Evolutionary conservation across 1,284 basidiomycete species (phyloP), one percentile per base, ranked within the genome.

Genomic region (Tremellales sp.): DNA sequence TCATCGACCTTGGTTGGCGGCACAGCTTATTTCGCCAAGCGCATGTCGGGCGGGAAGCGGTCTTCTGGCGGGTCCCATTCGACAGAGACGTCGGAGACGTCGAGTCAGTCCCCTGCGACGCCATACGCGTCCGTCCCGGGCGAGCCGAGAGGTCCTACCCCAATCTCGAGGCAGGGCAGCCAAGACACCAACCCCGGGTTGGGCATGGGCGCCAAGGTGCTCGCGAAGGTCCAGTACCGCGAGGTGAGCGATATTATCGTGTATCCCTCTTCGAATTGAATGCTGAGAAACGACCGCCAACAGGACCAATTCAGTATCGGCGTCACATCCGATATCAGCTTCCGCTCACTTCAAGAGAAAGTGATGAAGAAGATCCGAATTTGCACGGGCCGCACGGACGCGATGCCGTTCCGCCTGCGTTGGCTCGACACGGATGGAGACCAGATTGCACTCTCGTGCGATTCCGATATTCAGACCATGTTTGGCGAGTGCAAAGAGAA

Each of bases 241-340:
- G 60, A 66, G 42, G 61, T 66, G 37, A 64, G 64, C 48, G 13
- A 10, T 31, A 29, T 16, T 31, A 3, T 14, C 39, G 14, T 42
- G 38, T 14, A 21, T 45, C 33, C 31, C 33, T 32, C 13, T 27
- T 48, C 19, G 24, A 24, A n/a, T 38, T 50, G 14, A 33, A 34
- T 14, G 43, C 37, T 18, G 40, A 40, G 9, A 45, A 8, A 48
- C 39, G 55, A 70, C 21, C n/a, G 18, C 4, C 26, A 84, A 60
- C 84, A 90, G 58, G 92, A 95, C 66, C 84, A 90, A 43, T 95
- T 93, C 67, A 85, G 92, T 53, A 87, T 97, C 51, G 87, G 91
- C 67, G 87, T 94, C 10, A 79, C 88, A 29, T 78, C 84, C 32
- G 73, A 77, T 48, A 87, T 86, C 18, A 80, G 86, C 61, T 94